Percentiles rank a stretch among this genome's conserved stretches.
These are phyloP conservation scores for Ophiostoma tasmaniense DNA, from an alignment of 2,329 filamentous ascomycete species.

Conservation along the genomic window DNA sequence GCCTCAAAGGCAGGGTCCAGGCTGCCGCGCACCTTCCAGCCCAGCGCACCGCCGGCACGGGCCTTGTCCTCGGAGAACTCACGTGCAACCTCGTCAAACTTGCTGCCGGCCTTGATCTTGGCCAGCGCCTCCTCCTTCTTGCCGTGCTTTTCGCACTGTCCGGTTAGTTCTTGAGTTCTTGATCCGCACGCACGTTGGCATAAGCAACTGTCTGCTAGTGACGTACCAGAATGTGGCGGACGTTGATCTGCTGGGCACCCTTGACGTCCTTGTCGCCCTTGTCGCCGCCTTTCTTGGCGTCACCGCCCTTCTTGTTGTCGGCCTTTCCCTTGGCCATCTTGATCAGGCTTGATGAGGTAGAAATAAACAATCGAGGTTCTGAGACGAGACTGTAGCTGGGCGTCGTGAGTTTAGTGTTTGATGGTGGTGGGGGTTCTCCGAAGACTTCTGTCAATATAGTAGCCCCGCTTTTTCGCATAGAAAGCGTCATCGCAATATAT, in stretches of 20 bases:
- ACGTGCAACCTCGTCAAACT: conserved; percentile 67
- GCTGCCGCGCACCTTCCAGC: conserved; percentile 63
- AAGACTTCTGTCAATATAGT: background rate
- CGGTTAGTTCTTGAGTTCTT: conserved; percentile 23
- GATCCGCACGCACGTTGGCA: background rate
- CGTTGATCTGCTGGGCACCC: conserved; percentile 47
- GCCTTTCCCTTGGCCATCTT: conserved; percentile 22
- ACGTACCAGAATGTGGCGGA: conserved; percentile 60
- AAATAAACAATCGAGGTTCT: background rate
- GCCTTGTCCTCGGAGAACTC: conserved; percentile 73
- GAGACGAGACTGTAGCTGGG: background rate
- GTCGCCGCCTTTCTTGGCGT: conserved; percentile 14
- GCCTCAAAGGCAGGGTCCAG: conserved; percentile 63
- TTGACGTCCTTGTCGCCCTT: conserved; percentile 20
- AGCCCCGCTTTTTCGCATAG: background rate
- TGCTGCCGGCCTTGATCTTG: conserved; percentile 57
- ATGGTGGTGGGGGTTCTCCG: background rate
- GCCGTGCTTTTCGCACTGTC: conserved; percentile 62
- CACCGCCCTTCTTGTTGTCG: conserved; percentile 20
- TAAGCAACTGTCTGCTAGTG: background rate
- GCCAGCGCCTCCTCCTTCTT: conserved; percentile 69
- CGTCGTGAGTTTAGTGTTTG: background rate
- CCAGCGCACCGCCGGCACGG: conserved; percentile 58
- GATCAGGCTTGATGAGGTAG: background rate
- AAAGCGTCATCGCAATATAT: background rate